These are phyloP conservation scores for Cryoendolithus antarcticus DNA, from an alignment of 2,329 filamentous ascomycete genomes.

Conservation along the genomic window DNA sequence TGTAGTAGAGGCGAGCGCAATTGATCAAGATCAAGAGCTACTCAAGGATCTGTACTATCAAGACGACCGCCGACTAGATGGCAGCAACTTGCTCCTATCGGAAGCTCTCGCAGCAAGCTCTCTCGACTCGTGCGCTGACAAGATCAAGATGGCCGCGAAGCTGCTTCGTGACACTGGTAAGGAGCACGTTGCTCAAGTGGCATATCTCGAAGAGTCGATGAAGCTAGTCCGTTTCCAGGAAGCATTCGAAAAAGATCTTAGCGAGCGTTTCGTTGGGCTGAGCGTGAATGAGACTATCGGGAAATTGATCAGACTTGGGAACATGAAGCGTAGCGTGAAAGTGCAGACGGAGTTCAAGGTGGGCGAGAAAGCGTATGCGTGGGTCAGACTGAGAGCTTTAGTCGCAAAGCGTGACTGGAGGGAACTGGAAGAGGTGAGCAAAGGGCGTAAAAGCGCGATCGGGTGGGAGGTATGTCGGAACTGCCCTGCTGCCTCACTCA, in stretches of 20 bases:
- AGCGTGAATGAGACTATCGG: slow-evolving; percentile 88
- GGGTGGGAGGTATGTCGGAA: slow-evolving; percentile 70
- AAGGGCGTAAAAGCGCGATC: slow-evolving; percentile 73
- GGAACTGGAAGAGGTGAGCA: slow-evolving; percentile 76
- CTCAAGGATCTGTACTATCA: slow-evolving; percentile 97
- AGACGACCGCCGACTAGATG: slow-evolving; percentile 80
- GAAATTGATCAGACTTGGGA: slow-evolving; percentile 69
- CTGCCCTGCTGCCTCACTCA: not conserved
- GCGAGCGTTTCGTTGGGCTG: slow-evolving; percentile 56
- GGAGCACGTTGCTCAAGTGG: slow-evolving; percentile 62
- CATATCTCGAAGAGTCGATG: slow-evolving; percentile 65
- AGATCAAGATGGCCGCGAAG: slow-evolving; percentile 75
- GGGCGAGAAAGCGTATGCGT: slow-evolving; percentile 80
- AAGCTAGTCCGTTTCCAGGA: slow-evolving; percentile 78
- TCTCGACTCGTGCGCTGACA: slow-evolving; percentile 61
- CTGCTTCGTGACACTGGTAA: slow-evolving; percentile 65
- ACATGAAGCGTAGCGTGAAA: slow-evolving; percentile 74
- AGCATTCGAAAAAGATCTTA: slow-evolving; percentile 70
- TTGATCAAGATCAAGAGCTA: slow-evolving; percentile 64
- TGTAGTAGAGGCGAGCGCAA: slow-evolving; percentile 74
- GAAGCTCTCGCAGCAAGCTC: slow-evolving; percentile 69
- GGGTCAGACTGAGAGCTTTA: slow-evolving; percentile 72
- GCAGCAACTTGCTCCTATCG: slow-evolving; percentile 72
- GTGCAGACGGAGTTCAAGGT: slow-evolving; percentile 88
- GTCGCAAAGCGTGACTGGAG: slow-evolving; percentile 85